Evolutionary conservation across 108 stramenopile genomes (phyloP).

Genomic region (Cylindrotheca fusiformis): DNA sequence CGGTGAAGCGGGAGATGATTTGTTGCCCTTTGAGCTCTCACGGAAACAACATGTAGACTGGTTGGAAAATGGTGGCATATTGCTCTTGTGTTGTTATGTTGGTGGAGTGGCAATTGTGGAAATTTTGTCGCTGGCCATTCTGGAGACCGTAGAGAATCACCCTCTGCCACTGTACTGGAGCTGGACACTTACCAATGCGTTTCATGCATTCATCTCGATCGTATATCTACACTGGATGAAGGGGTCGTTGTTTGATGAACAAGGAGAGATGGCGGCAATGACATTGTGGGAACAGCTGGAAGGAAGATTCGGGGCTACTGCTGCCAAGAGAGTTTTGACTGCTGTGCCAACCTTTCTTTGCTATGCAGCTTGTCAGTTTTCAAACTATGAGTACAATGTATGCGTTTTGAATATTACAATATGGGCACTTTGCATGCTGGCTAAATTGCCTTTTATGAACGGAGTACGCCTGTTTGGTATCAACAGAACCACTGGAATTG

Average conservation of each 20-base stretch:
- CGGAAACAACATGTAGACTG: slow-evolving; percentile 54
- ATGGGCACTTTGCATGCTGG: slow-evolving; percentile 80
- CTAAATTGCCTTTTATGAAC: slow-evolving; percentile 93
- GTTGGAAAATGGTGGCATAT: slow-evolving; percentile 43
- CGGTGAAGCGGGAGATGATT: slow-evolving; percentile 52
- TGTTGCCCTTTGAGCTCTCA: slow-evolving; percentile 78
- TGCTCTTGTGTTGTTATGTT: slow-evolving; percentile 57
- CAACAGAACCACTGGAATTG: slow-evolving; percentile 94
- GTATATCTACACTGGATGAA: slow-evolving; percentile 88
- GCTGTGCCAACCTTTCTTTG: slow-evolving; percentile 79
- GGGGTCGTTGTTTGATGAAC: slow-evolving; percentile 77
- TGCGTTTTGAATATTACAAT: slow-evolving; percentile 73
- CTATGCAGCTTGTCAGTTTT: slow-evolving; percentile 78
- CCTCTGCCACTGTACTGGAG: slow-evolving; percentile 33
- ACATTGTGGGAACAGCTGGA: slow-evolving; percentile 88
- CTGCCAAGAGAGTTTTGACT: slow-evolving; percentile 37
- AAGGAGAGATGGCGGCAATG: slow-evolving; percentile 82
- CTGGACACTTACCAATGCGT: slow-evolving; percentile 70
- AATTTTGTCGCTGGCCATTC: slow-evolving; percentile 40
- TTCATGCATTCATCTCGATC: slow-evolving; percentile 62
- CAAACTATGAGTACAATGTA: slow-evolving; percentile 50
- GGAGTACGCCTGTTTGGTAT: slow-evolving; percentile 95
- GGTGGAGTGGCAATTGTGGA: slow-evolving; percentile 54
- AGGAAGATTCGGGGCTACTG: slow-evolving; percentile 22
- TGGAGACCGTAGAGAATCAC: slow-evolving; percentile 12